These are phyloP conservation scores for Tolypocladium pustulatum DNA, from an alignment of 2,329 filamentous ascomycete species.

Conservation along the genomic window DNA sequence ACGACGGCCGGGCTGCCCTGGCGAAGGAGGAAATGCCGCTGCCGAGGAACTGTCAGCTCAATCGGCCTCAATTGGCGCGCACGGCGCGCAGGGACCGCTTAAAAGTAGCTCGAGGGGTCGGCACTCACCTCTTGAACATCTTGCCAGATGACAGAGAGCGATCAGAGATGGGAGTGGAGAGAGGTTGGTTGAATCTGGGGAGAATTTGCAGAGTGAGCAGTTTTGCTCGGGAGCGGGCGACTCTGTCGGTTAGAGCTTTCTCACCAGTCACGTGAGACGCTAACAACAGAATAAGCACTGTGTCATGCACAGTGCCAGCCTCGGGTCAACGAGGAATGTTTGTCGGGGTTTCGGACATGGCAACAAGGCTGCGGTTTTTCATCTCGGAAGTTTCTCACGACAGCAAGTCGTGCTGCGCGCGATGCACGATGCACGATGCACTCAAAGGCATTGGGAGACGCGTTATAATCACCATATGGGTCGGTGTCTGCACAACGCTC, in stretches of 20 bases:
- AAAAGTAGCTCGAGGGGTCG: slow-evolving; percentile 17
- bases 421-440: too few species aligned
- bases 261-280: slow-evolving; percentile 25
- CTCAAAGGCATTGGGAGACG: background rate
- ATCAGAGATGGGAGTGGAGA: slow-evolving; percentile 49
- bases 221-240: slow-evolving; percentile 33
- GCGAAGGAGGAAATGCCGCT: slow-evolving; percentile 58
- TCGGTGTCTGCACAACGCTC: background rate
- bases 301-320: background rate
- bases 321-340: background rate
- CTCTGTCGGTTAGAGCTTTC: slow-evolving; percentile 35
- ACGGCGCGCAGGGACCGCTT: slow-evolving; percentile 10
- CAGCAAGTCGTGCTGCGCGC: background rate
- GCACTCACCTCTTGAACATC: slow-evolving; percentile 75
- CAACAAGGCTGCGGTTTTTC: background rate
- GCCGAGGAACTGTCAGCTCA: slow-evolving; percentile 30
- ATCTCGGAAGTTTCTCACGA: background rate
- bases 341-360: background rate
- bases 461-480: too few species aligned
- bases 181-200: slow-evolving; percentile 38
- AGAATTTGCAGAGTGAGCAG: slow-evolving; percentile 39
- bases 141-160: slow-evolving; percentile 60
- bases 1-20: slow-evolving; percentile 51
- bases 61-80: slow-evolving; percentile 38
- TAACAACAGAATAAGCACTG: slow-evolving; percentile 16